phyloP scores from a whole-genome alignment of 106 monocot genomes.

The Dactylorhiza incarnata region DNA sequence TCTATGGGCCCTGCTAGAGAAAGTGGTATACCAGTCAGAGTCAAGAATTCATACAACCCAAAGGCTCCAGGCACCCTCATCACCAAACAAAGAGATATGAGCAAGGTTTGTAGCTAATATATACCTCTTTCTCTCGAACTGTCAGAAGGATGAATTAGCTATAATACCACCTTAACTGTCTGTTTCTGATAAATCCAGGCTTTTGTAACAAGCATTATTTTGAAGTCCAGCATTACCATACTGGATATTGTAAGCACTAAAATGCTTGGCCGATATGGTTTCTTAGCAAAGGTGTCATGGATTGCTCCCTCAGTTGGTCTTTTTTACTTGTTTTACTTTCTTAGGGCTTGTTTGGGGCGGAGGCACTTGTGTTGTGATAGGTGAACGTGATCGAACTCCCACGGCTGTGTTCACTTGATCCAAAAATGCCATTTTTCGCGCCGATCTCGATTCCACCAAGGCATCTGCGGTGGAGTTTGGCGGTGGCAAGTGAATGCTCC shows the following conservation, averaged over 20 bases:
- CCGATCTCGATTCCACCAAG: no score
- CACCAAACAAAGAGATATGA: conserved; percentile 89
- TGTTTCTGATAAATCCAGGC: conserved; percentile 33
- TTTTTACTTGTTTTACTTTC: not conserved
- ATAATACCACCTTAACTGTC: not conserved
- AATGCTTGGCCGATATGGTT: conserved; percentile 94
- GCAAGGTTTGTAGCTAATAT: conserved; percentile 44
- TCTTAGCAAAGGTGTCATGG: conserved; percentile 73
- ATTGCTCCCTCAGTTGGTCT: not conserved
- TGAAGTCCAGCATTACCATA: conserved; percentile 92
- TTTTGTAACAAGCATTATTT: conserved; percentile 83
- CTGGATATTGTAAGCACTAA: conserved; percentile 94
- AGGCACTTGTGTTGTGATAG: no score
- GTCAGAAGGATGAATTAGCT: not conserved
- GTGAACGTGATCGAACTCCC: no score
- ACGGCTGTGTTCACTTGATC: no score
- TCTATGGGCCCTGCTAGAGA: conserved; percentile 95
- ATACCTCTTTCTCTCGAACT: not conserved
- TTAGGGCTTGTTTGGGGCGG: no score
- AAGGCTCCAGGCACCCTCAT: conserved; percentile 86
- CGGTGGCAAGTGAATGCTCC: no score
- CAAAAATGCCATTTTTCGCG: no score
- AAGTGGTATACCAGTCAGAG: conserved; percentile 79
- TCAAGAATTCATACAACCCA: conserved; percentile 89
- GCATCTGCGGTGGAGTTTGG: no score